Evolutionary conservation across 2,329 filamentous ascomycete genomes (phyloP).

Genomic region (Stagonosporopsis vannaccii): DNA sequence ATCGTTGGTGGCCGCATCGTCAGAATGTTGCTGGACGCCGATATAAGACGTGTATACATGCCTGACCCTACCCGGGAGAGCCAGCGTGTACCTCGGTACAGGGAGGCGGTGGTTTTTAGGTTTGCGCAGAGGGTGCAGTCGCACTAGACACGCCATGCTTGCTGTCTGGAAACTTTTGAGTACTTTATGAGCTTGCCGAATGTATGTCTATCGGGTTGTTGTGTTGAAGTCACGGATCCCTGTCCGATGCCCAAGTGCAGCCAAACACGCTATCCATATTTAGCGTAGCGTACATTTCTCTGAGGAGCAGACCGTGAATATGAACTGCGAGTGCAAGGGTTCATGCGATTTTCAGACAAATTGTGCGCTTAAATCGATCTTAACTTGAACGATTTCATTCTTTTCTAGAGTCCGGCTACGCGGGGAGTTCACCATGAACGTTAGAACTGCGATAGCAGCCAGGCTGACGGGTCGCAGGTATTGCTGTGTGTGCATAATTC

Average conservation of each 20-base stretch:
- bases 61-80: conserved; percentile 28
- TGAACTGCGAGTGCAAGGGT: not conserved
- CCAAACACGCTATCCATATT: not conserved
- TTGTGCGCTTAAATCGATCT: not conserved
- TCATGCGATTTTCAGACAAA: not conserved
- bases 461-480: too few relatives aligned
- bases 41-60: conserved; percentile 44
- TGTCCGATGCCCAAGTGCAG: not conserved
- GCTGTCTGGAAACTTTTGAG: not conserved
- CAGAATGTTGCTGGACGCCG: conserved; percentile 39
- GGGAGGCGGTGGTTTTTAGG: conserved; percentile 43
- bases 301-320: not conserved
- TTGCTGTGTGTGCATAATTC: not conserved
- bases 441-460: too few relatives aligned
- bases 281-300: not conserved
- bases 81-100: conserved; percentile 43
- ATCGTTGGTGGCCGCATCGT: conserved; percentile 2
- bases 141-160: conserved; percentile 25
- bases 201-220: too few relatives aligned
- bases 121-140: conserved; percentile 42
- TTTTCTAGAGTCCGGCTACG: too few relatives aligned
- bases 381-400: too few relatives aligned
- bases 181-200: not conserved
- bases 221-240: not conserved
- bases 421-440: too few relatives aligned